Base-by-base conservation (phyloP, 1,139 yeast species). In the Hansenula anomala region DNA sequence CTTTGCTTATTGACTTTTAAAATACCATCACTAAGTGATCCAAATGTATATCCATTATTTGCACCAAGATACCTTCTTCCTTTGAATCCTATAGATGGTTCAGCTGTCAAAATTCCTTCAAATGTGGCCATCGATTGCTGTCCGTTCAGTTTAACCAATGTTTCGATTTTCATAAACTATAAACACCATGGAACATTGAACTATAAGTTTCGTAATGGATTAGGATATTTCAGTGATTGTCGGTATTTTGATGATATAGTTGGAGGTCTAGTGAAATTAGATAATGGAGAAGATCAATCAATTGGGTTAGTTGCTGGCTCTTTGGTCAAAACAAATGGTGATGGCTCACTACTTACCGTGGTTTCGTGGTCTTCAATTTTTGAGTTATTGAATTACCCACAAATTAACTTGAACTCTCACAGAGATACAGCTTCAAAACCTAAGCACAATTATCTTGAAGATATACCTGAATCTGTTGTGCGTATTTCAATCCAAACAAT, bases 171-270 rank as follows among this genome's bases (percentile, higher is more conserved):
- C 50, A 58, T 73, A 19, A 68, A 69, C 30, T 79, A 75, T 49
- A 45, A 52, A 15, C 59, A 75, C 6, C 52, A 57, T 13, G 86
- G 85, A 0, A 57, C 63, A n/a, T 48, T 78, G 4, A 69, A 70
- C 42, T 67, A 61, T 36, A 50, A 55, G 20, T 49, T 60, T 10
- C 13, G 25, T 17, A 33, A 36, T 14, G 41, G 58, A 15, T 52
- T 57, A 4, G 55, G 66, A 10, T 69, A 66, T 42, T 59, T 80
- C 7, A 60, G 73, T 17, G 90, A 82, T 52, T 56, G 69, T 4
- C 68, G 74, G 46, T 82, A 70, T 49, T 54, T 82, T 41, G 88
- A 80, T 36, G 81, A 82, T 44, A 77, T 77, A 73, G 66, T 69
- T n/a, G 89, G 89, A 1, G 84, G 80, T 0, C 44, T 71, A 3